Conservation (phyloP, 768 basidiomycete species). For the Podaxis sp. region DNA sequence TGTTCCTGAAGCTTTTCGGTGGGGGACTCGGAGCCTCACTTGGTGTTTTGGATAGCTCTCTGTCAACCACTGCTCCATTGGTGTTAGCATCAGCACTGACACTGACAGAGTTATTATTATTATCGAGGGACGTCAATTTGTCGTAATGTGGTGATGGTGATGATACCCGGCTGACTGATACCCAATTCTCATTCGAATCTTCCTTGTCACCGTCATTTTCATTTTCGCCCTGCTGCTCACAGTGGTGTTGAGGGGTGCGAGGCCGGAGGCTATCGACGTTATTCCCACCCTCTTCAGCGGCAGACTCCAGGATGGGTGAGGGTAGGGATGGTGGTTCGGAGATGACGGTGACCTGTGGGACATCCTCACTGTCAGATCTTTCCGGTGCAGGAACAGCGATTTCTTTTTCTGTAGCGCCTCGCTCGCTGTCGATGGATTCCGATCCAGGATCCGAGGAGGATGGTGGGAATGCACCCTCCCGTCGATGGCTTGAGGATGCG, state of each 20-base stretch:
- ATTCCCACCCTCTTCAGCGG: not conserved
- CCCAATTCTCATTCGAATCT: conserved; percentile 9
- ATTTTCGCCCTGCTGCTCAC: not conserved
- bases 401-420: not conserved
- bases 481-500: conserved; percentile 19
- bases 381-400: not conserved
- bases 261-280: not conserved
- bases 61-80: conserved; percentile 9
- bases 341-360: conserved; percentile 1
- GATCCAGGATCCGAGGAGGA: conserved; percentile 5
- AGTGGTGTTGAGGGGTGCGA: not conserved
- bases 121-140: conserved; percentile 17
- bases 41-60: conserved; percentile 14
- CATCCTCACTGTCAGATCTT: not conserved
- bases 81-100: conserved; percentile 10
- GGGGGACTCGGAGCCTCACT: conserved; percentile 39
- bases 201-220: not conserved
- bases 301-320: conserved; percentile 6
- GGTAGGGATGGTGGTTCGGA: conserved; percentile 8
- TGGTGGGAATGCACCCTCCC: conserved; percentile 15
- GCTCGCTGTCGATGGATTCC: conserved; percentile 2
- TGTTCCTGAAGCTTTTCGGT: conserved; percentile 45
- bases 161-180: conserved; percentile 6
- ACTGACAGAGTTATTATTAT: not conserved
- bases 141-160: conserved; percentile 15